Evolutionary conservation across 1,284 basidiomycete species (phyloP), one percentile per base, ranked within the genome.

Genomic region (Fomitopsis schrenkii): DNA sequence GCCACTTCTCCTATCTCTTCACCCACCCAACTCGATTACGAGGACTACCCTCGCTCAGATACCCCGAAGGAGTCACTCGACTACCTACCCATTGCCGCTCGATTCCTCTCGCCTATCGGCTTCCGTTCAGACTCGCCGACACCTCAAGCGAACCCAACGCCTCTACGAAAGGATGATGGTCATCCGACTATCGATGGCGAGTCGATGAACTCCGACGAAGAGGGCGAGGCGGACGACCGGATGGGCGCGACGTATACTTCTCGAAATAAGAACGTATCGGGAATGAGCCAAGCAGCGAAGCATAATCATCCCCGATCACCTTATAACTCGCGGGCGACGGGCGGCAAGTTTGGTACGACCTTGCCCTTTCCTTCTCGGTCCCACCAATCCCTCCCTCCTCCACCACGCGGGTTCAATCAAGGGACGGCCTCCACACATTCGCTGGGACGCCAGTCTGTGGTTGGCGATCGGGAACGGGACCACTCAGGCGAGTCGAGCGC

Each of bases 41-140:
- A 90, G 64, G 87, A 87, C 59, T 72, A 67, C 55, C 79, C 68
- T 54, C 74, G 86, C 17, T 62, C 83, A 59, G 87, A 88, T 36
- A 85, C 88, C 7, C 76, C 80, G 0, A 83, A 80, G 30, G 90
- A 90, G 64, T 91, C 91, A 0, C 75, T 83, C 42, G 92, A 94
- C 15, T 80, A 88, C 61, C 83, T 98, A 7, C 94, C 95, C 48
- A 98, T 98, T 66, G 95, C 95, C 41, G 87, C 95, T 28, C 90
- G 92, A 58, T 98, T 95, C 79, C 90, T 94, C 76, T 90, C 91
- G 7, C 88, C 91, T 2, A 83, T 82, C 8, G 82, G 84, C 38
- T 78, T 82, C 66, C 80, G 80, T 55, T 78, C 81, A 17, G 81
- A 85, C 36, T 81, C 80, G 33, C 77, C 73, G 38, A 77, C 67